Conservation (phyloP, 2,329 filamentous ascomycete species). For the Fusarium nanum region DNA sequence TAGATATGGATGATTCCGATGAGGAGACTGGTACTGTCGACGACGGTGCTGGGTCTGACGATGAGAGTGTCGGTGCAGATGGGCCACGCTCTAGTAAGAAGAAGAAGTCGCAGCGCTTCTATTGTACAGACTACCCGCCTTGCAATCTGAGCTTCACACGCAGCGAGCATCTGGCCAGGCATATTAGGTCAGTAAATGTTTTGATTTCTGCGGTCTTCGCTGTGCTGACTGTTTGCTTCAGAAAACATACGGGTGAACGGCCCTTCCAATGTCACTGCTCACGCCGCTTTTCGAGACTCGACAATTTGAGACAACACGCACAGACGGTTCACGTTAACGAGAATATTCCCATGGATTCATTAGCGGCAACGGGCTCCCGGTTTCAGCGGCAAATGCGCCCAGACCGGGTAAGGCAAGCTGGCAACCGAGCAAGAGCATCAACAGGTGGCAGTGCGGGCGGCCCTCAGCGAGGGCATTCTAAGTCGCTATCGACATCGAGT, state of each 20-base stretch:
- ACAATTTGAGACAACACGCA: slow-evolving; percentile 96
- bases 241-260: slow-evolving; percentile 96
- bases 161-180: slow-evolving; percentile 93
- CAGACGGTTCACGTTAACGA: slow-evolving; percentile 98
- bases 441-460: slow-evolving; percentile 79
- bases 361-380: slow-evolving; percentile 90
- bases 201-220: not conserved
- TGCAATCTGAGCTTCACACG: slow-evolving; percentile 95
- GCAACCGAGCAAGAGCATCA: slow-evolving; percentile 78
- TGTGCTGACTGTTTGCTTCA: slow-evolving; percentile 51
- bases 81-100: slow-evolving; percentile 83
- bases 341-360: slow-evolving; percentile 92
- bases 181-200: slow-evolving; percentile 80
- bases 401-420: slow-evolving; percentile 81
- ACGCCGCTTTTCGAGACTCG: slow-evolving; percentile 89
- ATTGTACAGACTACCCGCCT: slow-evolving; percentile 93
- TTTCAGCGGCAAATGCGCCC: slow-evolving; percentile 94
- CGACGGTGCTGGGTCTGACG: slow-evolving; percentile 70
- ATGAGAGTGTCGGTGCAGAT: slow-evolving; percentile 72
- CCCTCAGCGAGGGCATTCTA: slow-evolving; percentile 83
- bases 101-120: slow-evolving; percentile 96
- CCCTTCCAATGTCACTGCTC: slow-evolving; percentile 97
- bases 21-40: slow-evolving; percentile 65
- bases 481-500: slow-evolving; percentile 86
- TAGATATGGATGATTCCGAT: slow-evolving; percentile 82